These are phyloP conservation scores for Carex myosuroides DNA, from an alignment of 176 grass and related monocot species.

Conservation along the genomic window DNA sequence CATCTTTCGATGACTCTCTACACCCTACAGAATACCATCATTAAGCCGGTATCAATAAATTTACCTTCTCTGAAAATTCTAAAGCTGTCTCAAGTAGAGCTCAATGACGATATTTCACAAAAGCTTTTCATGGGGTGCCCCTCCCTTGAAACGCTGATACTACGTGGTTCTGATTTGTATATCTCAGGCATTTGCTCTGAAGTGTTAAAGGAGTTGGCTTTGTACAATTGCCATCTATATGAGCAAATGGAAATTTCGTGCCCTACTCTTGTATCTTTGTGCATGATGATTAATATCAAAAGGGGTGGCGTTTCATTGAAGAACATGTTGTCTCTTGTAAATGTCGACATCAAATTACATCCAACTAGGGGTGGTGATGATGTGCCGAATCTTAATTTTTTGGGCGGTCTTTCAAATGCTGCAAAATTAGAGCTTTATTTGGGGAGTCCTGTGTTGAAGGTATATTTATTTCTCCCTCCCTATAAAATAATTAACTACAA, in stretches of 20 bases:
- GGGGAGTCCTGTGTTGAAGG: neutral
- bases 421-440: neutral
- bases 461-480: neutral
- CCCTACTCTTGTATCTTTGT: neutral
- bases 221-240: neutral
- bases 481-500: neutral
- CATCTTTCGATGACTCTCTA: neutral
- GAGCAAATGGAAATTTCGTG: neutral
- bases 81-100: neutral
- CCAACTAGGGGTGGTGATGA: no score
- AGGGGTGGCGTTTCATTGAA: neutral
- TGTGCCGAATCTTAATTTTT: neutral
- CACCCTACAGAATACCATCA: neutral
- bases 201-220: neutral
- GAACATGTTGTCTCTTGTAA: neutral
- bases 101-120: neutral
- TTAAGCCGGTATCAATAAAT: neutral
- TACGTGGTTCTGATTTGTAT: neutral
- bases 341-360: neutral
- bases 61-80: neutral
- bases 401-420: neutral
- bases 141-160: neutral
- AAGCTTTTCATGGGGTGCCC: neutral
- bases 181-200: neutral
- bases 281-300: neutral